phyloP scores from a whole-genome alignment of 1,284 basidiomycete species.

The Rhodotorula sp. region DNA sequence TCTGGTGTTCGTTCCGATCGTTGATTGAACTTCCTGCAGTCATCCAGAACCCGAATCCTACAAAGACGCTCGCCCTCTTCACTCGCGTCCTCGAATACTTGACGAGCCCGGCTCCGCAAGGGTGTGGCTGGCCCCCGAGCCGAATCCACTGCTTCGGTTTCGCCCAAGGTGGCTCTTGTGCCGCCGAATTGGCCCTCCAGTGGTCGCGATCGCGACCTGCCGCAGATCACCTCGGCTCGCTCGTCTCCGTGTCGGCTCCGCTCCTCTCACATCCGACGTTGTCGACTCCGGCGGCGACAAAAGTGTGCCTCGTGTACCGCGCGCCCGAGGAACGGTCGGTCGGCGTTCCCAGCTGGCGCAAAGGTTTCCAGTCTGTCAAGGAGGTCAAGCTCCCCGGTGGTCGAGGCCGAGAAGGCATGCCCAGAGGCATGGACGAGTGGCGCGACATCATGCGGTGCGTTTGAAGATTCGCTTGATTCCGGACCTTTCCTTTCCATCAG shows the following conservation, averaged over 20 bases:
- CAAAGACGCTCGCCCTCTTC: slow-evolving; percentile 38
- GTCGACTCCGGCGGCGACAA: not conserved
- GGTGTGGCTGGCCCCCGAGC: slow-evolving; percentile 43
- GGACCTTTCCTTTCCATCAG: too few relatives aligned
- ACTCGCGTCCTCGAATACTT: slow-evolving; percentile 43
- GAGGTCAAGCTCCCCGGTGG: slow-evolving; percentile 11
- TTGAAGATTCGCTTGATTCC: too few relatives aligned
- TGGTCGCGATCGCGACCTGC: slow-evolving; percentile 10
- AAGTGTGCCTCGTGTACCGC: slow-evolving; percentile 15
- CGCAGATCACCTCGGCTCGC: slow-evolving; percentile 15
- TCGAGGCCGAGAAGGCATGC: slow-evolving; percentile 29
- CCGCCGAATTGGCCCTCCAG: slow-evolving; percentile 45
- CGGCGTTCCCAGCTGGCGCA: slow-evolving; percentile 16
- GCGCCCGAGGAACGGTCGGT: slow-evolving; percentile 18
- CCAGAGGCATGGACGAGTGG: slow-evolving; percentile 36
- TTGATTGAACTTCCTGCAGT: slow-evolving; percentile 2
- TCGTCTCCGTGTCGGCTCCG: slow-evolving; percentile 26
- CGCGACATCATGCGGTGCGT: slow-evolving; percentile 37
- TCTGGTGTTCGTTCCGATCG: not conserved
- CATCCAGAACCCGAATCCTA: slow-evolving; percentile 46
- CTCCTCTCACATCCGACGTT: slow-evolving; percentile 29
- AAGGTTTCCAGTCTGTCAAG: slow-evolving; percentile 19
- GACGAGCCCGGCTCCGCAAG: not conserved
- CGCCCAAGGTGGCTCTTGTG: slow-evolving; percentile 49
- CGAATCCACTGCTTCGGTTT: slow-evolving; percentile 50